Base-by-base conservation (phyloP, 2,329 filamentous ascomycete species). In the Stachybotrys echinatus region DNA sequence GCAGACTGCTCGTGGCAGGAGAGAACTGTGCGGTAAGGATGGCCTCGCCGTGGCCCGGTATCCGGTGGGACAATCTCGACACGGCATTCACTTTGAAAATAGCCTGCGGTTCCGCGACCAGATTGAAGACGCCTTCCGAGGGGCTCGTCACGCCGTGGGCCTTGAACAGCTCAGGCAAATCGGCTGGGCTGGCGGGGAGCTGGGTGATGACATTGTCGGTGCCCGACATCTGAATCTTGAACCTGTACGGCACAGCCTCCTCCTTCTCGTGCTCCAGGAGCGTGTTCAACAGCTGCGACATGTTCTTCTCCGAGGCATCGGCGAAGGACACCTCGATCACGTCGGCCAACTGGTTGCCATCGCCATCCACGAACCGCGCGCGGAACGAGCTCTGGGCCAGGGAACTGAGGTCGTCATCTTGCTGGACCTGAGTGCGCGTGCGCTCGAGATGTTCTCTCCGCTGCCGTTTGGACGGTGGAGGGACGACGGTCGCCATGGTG, bases 61-160 rank as follows among this genome's bases (percentile, higher is more conserved):
- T 95, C 48, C 85, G 85, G 53, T 92, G 88, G 6, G 92, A 88
- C 72, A 94, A 92, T 67, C 94, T 81, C 45, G 92, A 92, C 40
- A 96, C 91, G 12, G 90, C 88, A 61, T 94, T 91, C 21, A 97
- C 94, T 61, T 87, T 85, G 75, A 96, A 97, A 0, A 97, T 88
- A 20, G 92, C 90, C 68, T 99, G 92, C 0, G 94, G 92, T 61
- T 84, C 81, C 42, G 82, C 81, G 37, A 76, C 77, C 22, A 85
- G 74, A 2, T 78, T 75, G 45, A 78, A 66, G 0, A 72, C 76
- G 5, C 70, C 77, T 61, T 83, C 80, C 55, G 79, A 82, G 0
- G 80, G 78, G 55, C 80, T 81, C 39, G 75, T 73, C 50, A 83
- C 74, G 50, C 79, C 78, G 72, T 83, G 76, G 54, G 69, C 72